phyloP scores from a whole-genome alignment of 495 filamentous ascomycete species.

The Neurospora hispaniola region DNA sequence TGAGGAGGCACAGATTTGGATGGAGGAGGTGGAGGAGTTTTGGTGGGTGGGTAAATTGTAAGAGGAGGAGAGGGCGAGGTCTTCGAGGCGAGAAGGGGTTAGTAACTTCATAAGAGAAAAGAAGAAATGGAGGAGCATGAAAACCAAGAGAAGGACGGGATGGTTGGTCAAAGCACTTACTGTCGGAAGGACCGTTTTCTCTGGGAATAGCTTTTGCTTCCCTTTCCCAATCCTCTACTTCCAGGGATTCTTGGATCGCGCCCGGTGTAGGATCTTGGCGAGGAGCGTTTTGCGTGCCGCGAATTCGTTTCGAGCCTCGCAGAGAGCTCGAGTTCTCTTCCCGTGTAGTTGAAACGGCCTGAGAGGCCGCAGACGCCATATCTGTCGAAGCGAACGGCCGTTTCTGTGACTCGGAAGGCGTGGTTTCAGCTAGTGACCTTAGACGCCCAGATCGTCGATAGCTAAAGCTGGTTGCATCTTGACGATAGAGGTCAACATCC shows the following conservation, averaged over 20 bases:
- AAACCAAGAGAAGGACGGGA: neutral
- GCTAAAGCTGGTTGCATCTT: neutral
- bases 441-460: neutral
- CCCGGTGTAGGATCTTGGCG: neutral
- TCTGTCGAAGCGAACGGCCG: neutral
- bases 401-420: neutral
- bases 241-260: neutral
- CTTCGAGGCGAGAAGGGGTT: neutral
- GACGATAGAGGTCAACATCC: neutral
- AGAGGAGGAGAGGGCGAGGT: neutral
- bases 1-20: neutral
- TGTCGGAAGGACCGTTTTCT: neutral
- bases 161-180: neutral
- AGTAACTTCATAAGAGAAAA: neutral
- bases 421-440: neutral
- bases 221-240: neutral
- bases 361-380: neutral
- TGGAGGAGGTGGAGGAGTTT: neutral
- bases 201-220: neutral
- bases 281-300: neutral
- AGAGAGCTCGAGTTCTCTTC: neutral
- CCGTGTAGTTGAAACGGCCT: neutral
- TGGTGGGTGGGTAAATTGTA: neutral
- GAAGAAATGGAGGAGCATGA: neutral
- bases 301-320: neutral